phyloP scores from a whole-genome alignment of 352 stramenopile genomes.

The Chrysophaeum taylorii region DNA sequence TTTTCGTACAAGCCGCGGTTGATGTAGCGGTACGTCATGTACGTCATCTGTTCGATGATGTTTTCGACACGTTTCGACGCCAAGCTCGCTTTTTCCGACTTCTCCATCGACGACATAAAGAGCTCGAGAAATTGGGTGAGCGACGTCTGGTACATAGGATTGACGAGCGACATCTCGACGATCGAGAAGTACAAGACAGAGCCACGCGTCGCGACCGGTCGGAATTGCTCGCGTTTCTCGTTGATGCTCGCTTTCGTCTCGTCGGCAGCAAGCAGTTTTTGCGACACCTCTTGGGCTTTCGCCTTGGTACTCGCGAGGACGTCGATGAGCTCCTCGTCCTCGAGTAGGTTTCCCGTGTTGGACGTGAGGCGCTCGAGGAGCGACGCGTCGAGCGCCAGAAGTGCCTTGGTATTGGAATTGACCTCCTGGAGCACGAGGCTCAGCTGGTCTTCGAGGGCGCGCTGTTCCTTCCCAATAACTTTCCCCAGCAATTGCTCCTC shows the following conservation, averaged over 20 bases:
- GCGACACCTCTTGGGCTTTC: constrained; percentile 92
- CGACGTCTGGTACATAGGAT: constrained; percentile 98
- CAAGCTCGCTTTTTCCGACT: constrained; percentile 89
- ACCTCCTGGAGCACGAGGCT: constrained; percentile 94
- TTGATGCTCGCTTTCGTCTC: constrained; percentile 93
- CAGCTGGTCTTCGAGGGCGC: constrained; percentile 94
- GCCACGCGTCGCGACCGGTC: constrained; percentile 86
- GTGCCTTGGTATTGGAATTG: constrained; percentile 92
- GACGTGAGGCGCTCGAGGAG: constrained; percentile 87
- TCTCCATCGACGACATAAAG: constrained; percentile 95
- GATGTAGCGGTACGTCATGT: constrained; percentile 96
- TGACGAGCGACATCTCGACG: constrained; percentile 93
- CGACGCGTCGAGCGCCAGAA: constrained; percentile 85
- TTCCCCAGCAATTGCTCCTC: constrained; percentile 89
- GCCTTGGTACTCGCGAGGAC: constrained; percentile 95
- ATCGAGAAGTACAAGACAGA: constrained; percentile 97
- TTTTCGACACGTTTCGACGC: constrained; percentile 93
- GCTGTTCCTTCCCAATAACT: constrained; percentile 94
- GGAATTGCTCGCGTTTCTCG: constrained; percentile 95
- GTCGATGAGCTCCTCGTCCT: constrained; percentile 96
- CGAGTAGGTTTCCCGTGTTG: constrained; percentile 92
- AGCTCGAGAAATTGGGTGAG: constrained; percentile 91
- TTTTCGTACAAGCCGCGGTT: constrained; percentile 93
- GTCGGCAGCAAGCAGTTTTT: constrained; percentile 88
- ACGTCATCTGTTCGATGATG: constrained; percentile 98